Evolutionary conservation across 140 eudicot species (phyloP), one percentile per base, ranked within the genome.

Genomic region (Ambrosia hybrid): DNA sequence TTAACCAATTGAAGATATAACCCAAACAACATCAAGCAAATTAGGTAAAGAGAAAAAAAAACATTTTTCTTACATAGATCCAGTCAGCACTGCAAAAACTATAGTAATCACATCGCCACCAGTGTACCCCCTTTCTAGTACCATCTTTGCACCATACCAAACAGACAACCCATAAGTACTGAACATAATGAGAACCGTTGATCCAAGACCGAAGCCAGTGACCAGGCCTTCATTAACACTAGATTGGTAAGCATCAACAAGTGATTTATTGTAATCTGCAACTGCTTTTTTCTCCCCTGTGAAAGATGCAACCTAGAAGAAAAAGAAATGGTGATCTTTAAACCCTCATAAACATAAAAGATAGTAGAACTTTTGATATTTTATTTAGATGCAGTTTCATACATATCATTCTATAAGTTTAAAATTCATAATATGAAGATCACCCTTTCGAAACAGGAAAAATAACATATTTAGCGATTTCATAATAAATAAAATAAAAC

Each of bases 141-240:
- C 78, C 97, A 91, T 61, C 83, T 73, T 86, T 5, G 86, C 85
- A 46, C 97, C 97, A 76, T 79, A 91, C 97, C 96, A 91, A 37
- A 91, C 74, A 41, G 95, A 94, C 79, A 91, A 74, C 0, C 81
- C 88, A 57, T 86, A 91, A 73, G 84, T 81, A 79, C 89, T 62
- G 71, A 82, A 91, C 26, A 74, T 6, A 16, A 89, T 75, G 21
- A 68, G 72, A 79, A 83, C 51, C 73, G 85, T 67, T 0, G 82
- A 57, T 51, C 98, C 98, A 65, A 87, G 58, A 63, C 98, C 98
- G 7, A 83, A 38, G 30, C 98, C 96, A 45, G 88, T 51, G 34
- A 91, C 88, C 80, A 85, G 71, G 45, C 95, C 96, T 85, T 92
- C 95, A 30, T 71, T 67, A 62, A 87, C 90, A 51, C 98, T 82